Conservation (phyloP, 331 rosid genomes). For the Rhamnella rubrinervis region DNA sequence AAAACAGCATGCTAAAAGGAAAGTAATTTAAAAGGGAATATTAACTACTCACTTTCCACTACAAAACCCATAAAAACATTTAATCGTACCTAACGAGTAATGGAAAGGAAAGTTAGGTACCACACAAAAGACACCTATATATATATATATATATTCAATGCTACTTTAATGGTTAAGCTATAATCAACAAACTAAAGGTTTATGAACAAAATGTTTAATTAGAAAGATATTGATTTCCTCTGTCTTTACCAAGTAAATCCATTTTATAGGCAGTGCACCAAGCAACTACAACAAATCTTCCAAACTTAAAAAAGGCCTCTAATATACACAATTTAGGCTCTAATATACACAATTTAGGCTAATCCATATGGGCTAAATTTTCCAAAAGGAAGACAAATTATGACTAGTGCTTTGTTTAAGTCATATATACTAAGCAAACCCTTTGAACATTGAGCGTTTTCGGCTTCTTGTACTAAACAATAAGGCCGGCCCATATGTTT, state of each 20-base stretch:
- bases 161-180: neutral
- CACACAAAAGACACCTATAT: neutral
- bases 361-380: conserved; percentile 4
- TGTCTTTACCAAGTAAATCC: neutral
- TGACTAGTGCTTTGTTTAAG: neutral
- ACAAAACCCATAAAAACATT: too few species aligned
- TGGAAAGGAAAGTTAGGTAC: neutral
- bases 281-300: too few species aligned
- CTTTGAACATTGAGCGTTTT: too few species aligned
- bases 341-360: too few species aligned
- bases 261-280: neutral
- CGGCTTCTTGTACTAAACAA: too few species aligned
- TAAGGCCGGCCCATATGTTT: too few species aligned
- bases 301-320: too few species aligned
- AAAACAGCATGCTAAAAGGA: too few species aligned
- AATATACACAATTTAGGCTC: too few species aligned
- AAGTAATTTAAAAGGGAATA: too few species aligned
- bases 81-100: neutral
- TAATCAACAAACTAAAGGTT: conserved; percentile 4
- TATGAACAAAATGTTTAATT: conserved; percentile 5
- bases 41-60: too few species aligned
- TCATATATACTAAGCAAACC: neutral
- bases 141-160: neutral
- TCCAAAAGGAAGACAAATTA: neutral
- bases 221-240: neutral